These are phyloP conservation scores for Didymella lethalis DNA, from an alignment of 2,329 filamentous ascomycete species.

Conservation along the genomic window DNA sequence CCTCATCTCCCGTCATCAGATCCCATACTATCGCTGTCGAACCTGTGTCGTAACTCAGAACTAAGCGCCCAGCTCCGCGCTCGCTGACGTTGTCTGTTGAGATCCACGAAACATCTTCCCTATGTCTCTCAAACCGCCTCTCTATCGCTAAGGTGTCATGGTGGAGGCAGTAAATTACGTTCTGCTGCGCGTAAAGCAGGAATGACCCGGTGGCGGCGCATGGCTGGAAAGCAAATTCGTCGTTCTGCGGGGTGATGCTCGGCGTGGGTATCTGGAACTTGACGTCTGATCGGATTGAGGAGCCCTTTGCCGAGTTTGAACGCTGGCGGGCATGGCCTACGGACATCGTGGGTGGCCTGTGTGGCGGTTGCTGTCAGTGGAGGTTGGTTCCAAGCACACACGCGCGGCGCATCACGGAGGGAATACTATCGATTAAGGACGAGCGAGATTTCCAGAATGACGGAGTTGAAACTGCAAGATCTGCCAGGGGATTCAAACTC, in stretches of 20 bases:
- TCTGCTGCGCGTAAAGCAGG: slow-evolving; percentile 86
- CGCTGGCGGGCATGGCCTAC: slow-evolving; percentile 53
- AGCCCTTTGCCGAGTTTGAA: slow-evolving; percentile 50
- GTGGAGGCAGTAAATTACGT: slow-evolving; percentile 83
- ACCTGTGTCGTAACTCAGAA: slow-evolving; percentile 90
- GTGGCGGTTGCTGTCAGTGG: slow-evolving; percentile 40
- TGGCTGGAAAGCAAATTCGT: slow-evolving; percentile 73
- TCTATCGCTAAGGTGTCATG: slow-evolving; percentile 93
- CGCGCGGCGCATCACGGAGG: slow-evolving; percentile 44
- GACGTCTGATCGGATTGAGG: slow-evolving; percentile 45
- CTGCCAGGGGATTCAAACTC: slow-evolving; percentile 46
- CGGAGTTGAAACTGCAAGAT: slow-evolving; percentile 35
- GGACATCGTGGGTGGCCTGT: slow-evolving; percentile 54
- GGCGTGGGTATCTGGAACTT: slow-evolving; percentile 53
- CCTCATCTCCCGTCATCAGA: slow-evolving; percentile 86
- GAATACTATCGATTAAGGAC: slow-evolving; percentile 40
- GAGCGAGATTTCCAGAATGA: slow-evolving; percentile 35
- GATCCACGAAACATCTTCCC: slow-evolving; percentile 82
- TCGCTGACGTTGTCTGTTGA: slow-evolving; percentile 93
- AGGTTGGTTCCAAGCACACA: slow-evolving; percentile 29
- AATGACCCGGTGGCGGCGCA: slow-evolving; percentile 90
- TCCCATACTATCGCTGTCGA: slow-evolving; percentile 98
- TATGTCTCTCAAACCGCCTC: slow-evolving; percentile 81
- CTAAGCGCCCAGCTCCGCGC: slow-evolving; percentile 79
- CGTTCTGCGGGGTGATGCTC: slow-evolving; percentile 55